Evolutionary conservation across 441 rosid genomes (phyloP).

Genomic region (Gossypium gossypioides): DNA sequence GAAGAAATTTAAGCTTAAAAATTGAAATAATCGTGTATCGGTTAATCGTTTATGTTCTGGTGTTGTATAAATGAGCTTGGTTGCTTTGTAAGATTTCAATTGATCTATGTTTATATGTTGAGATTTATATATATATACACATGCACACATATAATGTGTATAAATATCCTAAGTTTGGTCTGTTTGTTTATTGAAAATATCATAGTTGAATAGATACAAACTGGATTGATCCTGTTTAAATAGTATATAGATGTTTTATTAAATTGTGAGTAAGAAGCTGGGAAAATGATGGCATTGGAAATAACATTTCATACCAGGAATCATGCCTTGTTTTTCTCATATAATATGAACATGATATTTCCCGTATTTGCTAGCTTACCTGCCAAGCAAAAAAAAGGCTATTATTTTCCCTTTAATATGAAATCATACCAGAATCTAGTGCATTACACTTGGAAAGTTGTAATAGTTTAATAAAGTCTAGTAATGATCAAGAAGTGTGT

Average conservation of each 20-base stretch:
- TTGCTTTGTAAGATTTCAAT: too few species aligned
- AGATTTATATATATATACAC: too few species aligned
- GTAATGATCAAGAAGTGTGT: not conserved
- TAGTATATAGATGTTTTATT: not conserved
- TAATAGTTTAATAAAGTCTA: not conserved
- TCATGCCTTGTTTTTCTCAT: not conserved
- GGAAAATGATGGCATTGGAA: not conserved
- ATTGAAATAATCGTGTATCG: too few species aligned
- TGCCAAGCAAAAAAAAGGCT: not conserved
- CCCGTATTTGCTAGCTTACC: not conserved
- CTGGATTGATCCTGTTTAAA: too few species aligned
- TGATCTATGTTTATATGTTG: too few species aligned
- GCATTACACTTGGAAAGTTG: conserved; percentile 1
- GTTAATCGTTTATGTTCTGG: too few species aligned
- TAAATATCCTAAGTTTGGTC: too few species aligned
- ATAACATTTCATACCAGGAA: not conserved
- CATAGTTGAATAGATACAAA: too few species aligned
- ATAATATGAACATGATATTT: not conserved
- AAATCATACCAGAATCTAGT: not conserved
- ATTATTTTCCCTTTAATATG: not conserved
- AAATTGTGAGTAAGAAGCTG: not conserved
- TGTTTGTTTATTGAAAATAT: too few species aligned
- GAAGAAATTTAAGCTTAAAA: too few species aligned
- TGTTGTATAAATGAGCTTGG: too few species aligned
- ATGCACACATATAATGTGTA: too few species aligned